Percentiles rank a stretch among this genome's conserved stretches.
phyloP scores from a whole-genome alignment of 176 grass and related monocot species.

The Lolium multiflorum region DNA sequence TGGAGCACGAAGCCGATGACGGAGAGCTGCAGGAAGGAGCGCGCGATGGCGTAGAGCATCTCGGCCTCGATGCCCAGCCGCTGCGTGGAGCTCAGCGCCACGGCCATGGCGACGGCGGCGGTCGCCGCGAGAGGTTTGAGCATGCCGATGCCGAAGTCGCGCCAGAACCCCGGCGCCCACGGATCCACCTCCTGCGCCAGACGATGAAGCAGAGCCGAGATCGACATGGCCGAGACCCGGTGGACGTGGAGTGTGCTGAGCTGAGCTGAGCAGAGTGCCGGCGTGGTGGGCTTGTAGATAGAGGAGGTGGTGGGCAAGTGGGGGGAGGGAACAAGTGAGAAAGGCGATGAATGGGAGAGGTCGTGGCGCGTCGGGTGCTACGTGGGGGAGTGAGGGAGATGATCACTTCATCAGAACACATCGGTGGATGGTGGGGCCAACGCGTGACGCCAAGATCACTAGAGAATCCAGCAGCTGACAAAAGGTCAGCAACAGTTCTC shows the following conservation, averaged over 20 bases:
- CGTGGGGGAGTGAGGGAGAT: slow-evolving; percentile 30
- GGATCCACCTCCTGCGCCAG: slow-evolving; percentile 62
- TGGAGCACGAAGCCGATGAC: slow-evolving; percentile 95
- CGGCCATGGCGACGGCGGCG: slow-evolving; percentile 72
- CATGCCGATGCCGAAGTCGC: slow-evolving; percentile 77
- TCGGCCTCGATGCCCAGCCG: slow-evolving; percentile 71
- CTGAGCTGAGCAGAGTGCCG: background rate
- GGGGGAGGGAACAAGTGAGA: slow-evolving; percentile 45
- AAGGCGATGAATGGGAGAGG: slow-evolving; percentile 40
- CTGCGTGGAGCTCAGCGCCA: slow-evolving; percentile 78
- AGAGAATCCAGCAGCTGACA: too few species aligned
- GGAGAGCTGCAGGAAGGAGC: slow-evolving; percentile 94
- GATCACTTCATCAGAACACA: background rate
- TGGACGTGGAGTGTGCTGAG: background rate
- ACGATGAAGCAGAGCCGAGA: background rate
- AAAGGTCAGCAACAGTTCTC: too few species aligned
- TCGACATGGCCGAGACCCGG: too few species aligned
- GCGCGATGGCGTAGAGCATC: slow-evolving; percentile 84
- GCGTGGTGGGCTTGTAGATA: background rate
- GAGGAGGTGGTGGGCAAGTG: background rate
- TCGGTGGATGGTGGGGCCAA: too few species aligned
- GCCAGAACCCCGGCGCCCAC: slow-evolving; percentile 74
- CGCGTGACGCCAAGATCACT: too few species aligned
- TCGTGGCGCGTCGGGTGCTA: slow-evolving; percentile 25
- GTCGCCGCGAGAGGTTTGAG: slow-evolving; percentile 75